These are phyloP conservation scores for Solanum peruvianum DNA, from an alignment of 257 asterid species.

Conservation along the genomic window DNA sequence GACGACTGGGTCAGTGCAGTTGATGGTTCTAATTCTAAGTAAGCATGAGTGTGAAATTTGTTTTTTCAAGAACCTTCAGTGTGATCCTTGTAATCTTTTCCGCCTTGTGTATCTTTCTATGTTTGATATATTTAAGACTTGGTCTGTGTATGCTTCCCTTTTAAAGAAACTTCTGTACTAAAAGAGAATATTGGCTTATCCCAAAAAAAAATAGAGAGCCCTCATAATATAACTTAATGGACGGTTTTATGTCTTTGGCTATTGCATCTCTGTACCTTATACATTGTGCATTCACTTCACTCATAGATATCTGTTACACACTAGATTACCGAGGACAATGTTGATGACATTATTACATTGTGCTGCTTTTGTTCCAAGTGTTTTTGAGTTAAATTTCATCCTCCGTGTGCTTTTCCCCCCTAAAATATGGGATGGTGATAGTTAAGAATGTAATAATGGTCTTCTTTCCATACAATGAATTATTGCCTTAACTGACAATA, in stretches of 20 bases:
- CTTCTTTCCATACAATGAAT: neutral
- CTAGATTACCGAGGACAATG: neutral
- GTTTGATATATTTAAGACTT: neutral
- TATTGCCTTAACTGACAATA: neutral
- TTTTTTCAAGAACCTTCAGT: neutral
- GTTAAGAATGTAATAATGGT: neutral
- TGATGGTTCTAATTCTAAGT: conserved; percentile 82
- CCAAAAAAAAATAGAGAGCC: neutral
- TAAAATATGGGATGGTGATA: neutral
- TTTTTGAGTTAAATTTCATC: neutral
- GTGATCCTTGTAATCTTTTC: neutral
- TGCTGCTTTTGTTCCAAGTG: neutral
- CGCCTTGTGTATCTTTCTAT: neutral
- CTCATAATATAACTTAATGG: neutral
- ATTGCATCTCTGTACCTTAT: neutral
- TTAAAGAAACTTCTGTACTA: neutral
- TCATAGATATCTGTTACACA: neutral
- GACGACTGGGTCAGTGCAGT: conserved; percentile 98
- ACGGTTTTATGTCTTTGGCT: neutral
- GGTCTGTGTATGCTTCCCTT: neutral
- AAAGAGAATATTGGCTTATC: neutral
- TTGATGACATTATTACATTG: neutral
- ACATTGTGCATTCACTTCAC: neutral
- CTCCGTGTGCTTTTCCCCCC: neutral
- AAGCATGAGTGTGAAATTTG: conserved; percentile 5